A percentile compares a stretch with the other conserved stretches of the same genome.
Evolutionary conservation across 257 asterid genomes (phyloP).

Genomic region (Solanum tarijense): DNA sequence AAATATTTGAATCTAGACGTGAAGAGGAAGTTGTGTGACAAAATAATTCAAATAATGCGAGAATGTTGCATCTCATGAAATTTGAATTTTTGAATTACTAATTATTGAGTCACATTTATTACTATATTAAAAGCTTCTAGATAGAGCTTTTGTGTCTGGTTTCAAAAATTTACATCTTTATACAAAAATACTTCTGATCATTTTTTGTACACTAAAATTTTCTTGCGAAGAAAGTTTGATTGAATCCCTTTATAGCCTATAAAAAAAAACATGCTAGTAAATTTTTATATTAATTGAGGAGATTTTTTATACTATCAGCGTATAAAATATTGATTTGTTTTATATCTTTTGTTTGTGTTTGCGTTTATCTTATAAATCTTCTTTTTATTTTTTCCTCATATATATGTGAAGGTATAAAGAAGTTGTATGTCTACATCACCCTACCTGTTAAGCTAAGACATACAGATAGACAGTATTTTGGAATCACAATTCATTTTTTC

Average conservation of each 20-base stretch:
- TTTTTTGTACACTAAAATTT: not conserved
- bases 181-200: not conserved
- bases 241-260: not conserved
- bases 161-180: not conserved
- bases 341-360: not conserved
- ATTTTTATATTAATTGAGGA: not conserved
- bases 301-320: not conserved
- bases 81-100: not conserved
- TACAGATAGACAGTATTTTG: constrained; percentile 3
- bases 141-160: not conserved
- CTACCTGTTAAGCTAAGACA: not conserved
- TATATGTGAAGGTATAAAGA: not conserved
- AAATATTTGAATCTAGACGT: too few relatives aligned
- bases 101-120: not conserved
- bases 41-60: not conserved
- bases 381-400: not conserved
- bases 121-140: not conserved
- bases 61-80: not conserved
- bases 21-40: too few relatives aligned
- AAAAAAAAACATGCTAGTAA: not conserved
- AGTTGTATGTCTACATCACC: not conserved
- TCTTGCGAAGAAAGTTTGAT: not conserved
- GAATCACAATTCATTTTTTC: constrained; percentile 5
- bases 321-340: not conserved
- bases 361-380: not conserved